Conservation (phyloP, 371 early-diverging fungal species). For the Mortierella polycephala region DNA sequence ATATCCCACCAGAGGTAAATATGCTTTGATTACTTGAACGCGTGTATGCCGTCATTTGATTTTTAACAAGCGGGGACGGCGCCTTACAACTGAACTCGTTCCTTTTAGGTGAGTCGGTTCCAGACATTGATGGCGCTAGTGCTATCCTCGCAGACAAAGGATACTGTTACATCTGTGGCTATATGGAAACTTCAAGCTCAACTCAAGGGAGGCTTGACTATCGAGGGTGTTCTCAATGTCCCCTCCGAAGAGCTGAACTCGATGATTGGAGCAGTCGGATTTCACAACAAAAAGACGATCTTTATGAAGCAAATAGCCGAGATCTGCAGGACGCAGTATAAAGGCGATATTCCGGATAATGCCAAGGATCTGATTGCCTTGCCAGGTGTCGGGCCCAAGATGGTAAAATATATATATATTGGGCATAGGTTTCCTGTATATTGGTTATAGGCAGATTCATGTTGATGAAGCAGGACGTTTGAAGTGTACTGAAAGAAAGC, state of each 20-base stretch:
- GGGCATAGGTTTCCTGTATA: too few species aligned
- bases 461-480: too few species aligned
- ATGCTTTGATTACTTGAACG: background rate
- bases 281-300: constrained; percentile 87
- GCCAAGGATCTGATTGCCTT: constrained; percentile 81
- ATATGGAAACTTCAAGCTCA: constrained; percentile 73
- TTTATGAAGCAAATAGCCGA: constrained; percentile 82
- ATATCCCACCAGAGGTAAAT: constrained; percentile 57
- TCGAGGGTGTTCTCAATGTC: constrained; percentile 66
- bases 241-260: constrained; percentile 71
- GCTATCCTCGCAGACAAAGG: constrained; percentile 97
- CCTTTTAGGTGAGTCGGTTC: constrained; percentile 74
- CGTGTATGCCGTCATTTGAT: too few species aligned
- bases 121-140: constrained; percentile 92
- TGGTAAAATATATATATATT: constrained; percentile 61
- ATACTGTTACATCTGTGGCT: constrained; percentile 88
- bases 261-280: constrained; percentile 89
- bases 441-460: too few species aligned
- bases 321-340: constrained; percentile 76
- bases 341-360: constrained; percentile 89
- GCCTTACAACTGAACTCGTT: background rate
- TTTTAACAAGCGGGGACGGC: too few species aligned
- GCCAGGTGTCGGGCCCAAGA: constrained; percentile 99
- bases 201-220: constrained; percentile 72
- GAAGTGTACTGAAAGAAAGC: too few species aligned